Base-by-base conservation (phyloP, 139 green algal species). In the Desmodesmus armatus region DNA sequence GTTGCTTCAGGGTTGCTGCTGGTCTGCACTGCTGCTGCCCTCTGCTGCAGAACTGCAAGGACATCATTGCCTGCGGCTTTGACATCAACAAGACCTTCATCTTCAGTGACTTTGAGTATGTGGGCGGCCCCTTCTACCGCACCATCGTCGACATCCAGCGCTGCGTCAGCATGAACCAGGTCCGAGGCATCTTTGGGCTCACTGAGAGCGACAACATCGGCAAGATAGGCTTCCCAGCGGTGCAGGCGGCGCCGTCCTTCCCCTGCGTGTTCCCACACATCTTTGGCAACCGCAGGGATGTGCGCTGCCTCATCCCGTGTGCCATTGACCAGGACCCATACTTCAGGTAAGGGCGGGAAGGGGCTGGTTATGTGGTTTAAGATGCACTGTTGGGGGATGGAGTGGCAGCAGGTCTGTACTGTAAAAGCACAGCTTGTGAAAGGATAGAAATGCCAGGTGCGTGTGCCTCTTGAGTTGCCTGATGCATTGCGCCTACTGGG, bases 11-110 rank as follows among this genome's bases (percentile, higher is more conserved):
- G 47, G 4, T 7, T 63, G 53, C 27, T 63, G 4, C 21, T 63
- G 53, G n/a, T n/a, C n/a, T n/a, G n/a, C n/a, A 27, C 66, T 70
- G 33, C 49, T 51, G 55, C 33, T 69, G 27, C 66, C 37, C 3
- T 47, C 15, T 3, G 25, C 49, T 87, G 58, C 89, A 94, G 86
- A 99, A 99, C 86, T 91, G 90, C 78, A 99, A 98, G 90, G 97
- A 99, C 91, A 99, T 99, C 91, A 99, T 99, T 69, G 97, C 97
- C 19, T 99, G 96, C 88, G 97, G 97, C 31, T 99, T 99, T 88
- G 96, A 99, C 85, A 69, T 95, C 11, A 75, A 89, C 25, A 94
- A 93, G 72, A 99, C 98, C 4, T 99, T 99, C 91, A 99, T 99
- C 78, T 99, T 99, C 91, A 94, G 85, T 1, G 97, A 99, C 90